These are phyloP conservation scores for Monosporozyma siamensis DNA, from an alignment of 805 yeast species.

Conservation along the genomic window DNA sequence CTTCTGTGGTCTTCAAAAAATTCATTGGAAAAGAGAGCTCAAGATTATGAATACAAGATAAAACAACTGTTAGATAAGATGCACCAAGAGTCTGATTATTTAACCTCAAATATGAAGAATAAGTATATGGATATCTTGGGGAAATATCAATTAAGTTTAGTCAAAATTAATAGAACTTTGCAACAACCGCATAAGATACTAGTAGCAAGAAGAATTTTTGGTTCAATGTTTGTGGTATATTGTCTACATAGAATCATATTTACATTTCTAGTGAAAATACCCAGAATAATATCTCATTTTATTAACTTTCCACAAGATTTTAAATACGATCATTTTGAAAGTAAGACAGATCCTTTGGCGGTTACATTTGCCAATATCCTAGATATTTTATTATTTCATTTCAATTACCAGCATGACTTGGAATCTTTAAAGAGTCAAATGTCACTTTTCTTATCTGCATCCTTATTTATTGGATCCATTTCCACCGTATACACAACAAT, in stretches of 20 bases:
- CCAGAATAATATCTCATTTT: constrained; percentile 17
- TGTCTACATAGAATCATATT: constrained; percentile 31
- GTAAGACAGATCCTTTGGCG: constrained; percentile 31
- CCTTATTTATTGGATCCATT: constrained; percentile 52
- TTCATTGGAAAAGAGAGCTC: constrained; percentile 12
- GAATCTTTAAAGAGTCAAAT: constrained; percentile 32
- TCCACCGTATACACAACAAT: constrained; percentile 56
- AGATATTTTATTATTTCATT: constrained; percentile 26
- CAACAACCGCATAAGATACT: constrained; percentile 12
- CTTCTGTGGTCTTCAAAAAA: constrained; percentile 21
- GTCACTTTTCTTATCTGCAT: constrained; percentile 45
- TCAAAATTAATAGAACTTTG: constrained; percentile 12
- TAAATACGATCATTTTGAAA: constrained; percentile 12
- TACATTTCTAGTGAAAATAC: constrained; percentile 24
- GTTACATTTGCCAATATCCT: constrained; percentile 30
- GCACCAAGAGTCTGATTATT: constrained; percentile 11
- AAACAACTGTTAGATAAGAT: constrained; percentile 12
- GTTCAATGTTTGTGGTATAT: constrained; percentile 25
- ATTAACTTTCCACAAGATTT: constrained; percentile 14
- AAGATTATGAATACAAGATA: constrained; percentile 15
- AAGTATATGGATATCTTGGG: constrained; percentile 22
- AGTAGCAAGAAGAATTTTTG: constrained; percentile 14
- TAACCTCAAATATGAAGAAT: constrained; percentile 5
- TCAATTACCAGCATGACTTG: constrained; percentile 29
- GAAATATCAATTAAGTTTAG: constrained; percentile 21